Percentiles rank a stretch among this genome's conserved stretches.
Conservation (phyloP, 495 filamentous ascomycete species). For the Aspergillus hancockii region DNA sequence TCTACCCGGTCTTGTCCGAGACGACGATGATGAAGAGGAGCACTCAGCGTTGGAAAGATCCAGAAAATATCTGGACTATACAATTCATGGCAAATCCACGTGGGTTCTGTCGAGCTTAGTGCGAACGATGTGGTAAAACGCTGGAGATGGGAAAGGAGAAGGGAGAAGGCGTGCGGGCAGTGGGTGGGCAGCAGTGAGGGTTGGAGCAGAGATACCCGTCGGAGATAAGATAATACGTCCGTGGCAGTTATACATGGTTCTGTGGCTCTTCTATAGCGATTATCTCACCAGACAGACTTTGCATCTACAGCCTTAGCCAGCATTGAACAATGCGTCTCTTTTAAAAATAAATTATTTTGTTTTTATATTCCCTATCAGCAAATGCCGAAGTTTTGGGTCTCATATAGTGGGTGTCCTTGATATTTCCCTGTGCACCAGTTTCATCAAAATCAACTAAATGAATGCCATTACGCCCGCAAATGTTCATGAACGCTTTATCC, state of each 20-base stretch:
- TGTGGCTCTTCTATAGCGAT: background rate
- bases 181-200: background rate
- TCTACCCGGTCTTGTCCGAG: conserved; percentile 47
- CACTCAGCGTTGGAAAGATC: conserved; percentile 27
- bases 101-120: background rate
- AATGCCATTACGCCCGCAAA: conserved; percentile 11
- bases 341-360: background rate
- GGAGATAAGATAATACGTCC: conserved; percentile 34
- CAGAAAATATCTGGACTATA: conserved; percentile 13
- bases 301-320: background rate
- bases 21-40: conserved; percentile 17
- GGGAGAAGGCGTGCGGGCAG: conserved; percentile 5
- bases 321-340: background rate
- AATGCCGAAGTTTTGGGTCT: background rate
- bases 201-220: conserved; percentile 9
- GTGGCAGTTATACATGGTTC: background rate
- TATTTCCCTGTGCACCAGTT: conserved; percentile 17
- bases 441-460: conserved; percentile 16
- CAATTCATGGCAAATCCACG: conserved; percentile 20
- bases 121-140: background rate
- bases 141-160: conserved; percentile 3
- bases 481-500: conserved; percentile 1
- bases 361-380: background rate
- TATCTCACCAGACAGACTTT: background rate
- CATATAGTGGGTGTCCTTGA: background rate